Percentiles rank a stretch among this genome's conserved stretches.
These are phyloP conservation scores for Podospora anserina DNA, from an alignment of 495 filamentous ascomycete species.

Conservation along the genomic window DNA sequence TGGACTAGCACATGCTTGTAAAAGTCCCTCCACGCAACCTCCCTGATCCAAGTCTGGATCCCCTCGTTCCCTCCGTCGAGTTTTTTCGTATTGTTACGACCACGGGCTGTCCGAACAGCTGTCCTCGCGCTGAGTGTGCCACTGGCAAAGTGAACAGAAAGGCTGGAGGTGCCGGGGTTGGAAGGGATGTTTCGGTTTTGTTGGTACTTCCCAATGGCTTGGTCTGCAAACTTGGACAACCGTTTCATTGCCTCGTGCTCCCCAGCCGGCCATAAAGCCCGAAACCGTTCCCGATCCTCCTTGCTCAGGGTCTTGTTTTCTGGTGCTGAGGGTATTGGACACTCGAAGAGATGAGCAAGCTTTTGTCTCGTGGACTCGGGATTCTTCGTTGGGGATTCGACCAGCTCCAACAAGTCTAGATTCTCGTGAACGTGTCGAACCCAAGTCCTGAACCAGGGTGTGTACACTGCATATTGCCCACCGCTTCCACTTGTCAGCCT, in stretches of 20 bases:
- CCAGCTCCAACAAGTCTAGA: constrained; percentile 58
- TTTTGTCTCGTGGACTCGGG: constrained; percentile 49
- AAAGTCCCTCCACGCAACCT: constrained; percentile 90
- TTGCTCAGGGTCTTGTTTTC: constrained; percentile 59
- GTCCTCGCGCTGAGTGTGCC: constrained; percentile 78
- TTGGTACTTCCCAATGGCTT: constrained; percentile 60
- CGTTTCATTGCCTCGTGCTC: constrained; percentile 69
- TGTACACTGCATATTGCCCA: constrained; percentile 81
- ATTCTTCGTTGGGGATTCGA: constrained; percentile 61
- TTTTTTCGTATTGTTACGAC: constrained; percentile 63
- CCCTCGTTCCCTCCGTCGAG: constrained; percentile 68
- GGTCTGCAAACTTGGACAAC: constrained; percentile 66
- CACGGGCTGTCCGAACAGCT: constrained; percentile 62
- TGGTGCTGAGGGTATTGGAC: constrained; percentile 59
- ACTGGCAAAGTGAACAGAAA: constrained; percentile 76
- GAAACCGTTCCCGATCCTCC: constrained; percentile 57
- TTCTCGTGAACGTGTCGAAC: constrained; percentile 65
- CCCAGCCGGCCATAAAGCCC: constrained; percentile 70
- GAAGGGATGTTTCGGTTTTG: constrained; percentile 60
- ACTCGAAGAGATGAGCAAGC: constrained; percentile 60
- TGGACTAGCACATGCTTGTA: constrained; percentile 83
- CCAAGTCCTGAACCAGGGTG: constrained; percentile 79
- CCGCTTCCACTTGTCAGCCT: constrained; percentile 59
- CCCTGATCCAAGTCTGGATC: constrained; percentile 75
- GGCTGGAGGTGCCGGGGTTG: constrained; percentile 59